Evolutionary conservation across 495 filamentous ascomycete genomes (phyloP).

Genomic region (Neurospora sublineolata): DNA sequence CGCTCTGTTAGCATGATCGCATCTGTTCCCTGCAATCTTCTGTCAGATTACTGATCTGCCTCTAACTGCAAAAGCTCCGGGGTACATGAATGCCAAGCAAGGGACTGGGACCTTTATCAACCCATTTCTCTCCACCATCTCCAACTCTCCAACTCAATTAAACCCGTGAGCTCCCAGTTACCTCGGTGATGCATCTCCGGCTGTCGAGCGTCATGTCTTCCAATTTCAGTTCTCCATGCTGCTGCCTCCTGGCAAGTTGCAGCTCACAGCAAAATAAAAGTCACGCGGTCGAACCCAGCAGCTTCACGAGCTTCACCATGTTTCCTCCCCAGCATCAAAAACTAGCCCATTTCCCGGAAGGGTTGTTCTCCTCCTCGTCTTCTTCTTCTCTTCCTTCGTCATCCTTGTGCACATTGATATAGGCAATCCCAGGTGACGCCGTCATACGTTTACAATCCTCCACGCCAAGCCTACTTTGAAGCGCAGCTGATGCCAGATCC

Average conservation of each 20-base stretch:
- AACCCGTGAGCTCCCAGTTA: background rate
- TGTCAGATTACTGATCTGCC: background rate
- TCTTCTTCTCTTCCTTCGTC: background rate
- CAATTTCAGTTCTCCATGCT: background rate
- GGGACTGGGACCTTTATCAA: background rate
- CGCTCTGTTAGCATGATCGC: background rate
- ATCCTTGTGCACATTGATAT: background rate
- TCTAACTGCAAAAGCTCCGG: background rate
- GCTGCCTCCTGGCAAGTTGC: background rate
- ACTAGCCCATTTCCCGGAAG: background rate
- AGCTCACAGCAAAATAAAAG: background rate
- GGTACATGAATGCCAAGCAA: background rate
- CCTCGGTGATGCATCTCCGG: background rate
- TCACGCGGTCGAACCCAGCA: background rate
- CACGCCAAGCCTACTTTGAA: background rate
- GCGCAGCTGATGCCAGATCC: background rate
- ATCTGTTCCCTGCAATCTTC: background rate
- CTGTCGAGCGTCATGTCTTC: background rate
- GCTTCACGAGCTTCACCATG: background rate
- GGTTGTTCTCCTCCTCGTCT: background rate
- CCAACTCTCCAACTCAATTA: background rate
- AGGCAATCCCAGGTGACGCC: background rate
- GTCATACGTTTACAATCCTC: background rate
- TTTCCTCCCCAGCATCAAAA: background rate
- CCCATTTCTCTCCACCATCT: background rate